phyloP scores from a whole-genome alignment of 495 filamentous ascomycete species.

The Penicillium tannophilum region DNA sequence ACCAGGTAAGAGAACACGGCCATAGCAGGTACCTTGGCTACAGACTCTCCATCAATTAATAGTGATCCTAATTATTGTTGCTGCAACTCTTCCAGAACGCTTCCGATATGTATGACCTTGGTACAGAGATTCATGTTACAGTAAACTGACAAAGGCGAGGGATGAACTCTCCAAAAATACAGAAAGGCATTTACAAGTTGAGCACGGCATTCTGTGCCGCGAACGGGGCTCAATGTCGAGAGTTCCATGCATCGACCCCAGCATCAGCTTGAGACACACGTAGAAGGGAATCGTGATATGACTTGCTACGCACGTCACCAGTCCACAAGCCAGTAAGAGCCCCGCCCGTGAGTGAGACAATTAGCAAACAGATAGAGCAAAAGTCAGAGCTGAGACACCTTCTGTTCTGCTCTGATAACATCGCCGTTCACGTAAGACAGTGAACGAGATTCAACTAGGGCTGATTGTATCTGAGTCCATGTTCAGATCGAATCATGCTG shows the following conservation, averaged over 20 bases:
- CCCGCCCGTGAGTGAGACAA: not conserved
- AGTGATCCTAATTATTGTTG: too few relatives aligned
- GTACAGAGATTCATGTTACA: not conserved
- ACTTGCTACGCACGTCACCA: too few relatives aligned
- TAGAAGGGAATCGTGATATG: too few relatives aligned
- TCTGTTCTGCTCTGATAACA: not conserved
- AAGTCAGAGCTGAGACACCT: not conserved
- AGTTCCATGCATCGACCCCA: not conserved
- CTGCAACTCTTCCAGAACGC: too few relatives aligned
- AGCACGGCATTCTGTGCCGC: not conserved
- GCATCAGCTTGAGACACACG: not conserved
- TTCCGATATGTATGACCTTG: too few relatives aligned
- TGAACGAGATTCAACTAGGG: not conserved
- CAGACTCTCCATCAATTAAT: too few relatives aligned
- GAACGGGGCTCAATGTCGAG: not conserved
- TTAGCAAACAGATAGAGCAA: not conserved
- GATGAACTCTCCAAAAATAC: not conserved
- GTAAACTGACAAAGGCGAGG: not conserved
- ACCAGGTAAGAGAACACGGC: too few relatives aligned
- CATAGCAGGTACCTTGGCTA: too few relatives aligned
- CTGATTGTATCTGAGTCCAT: not conserved
- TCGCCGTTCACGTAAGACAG: not conserved
- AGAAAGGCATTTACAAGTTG: not conserved
- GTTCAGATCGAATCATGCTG: not conserved
- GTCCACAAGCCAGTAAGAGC: too few relatives aligned